Evolutionary conservation across 2,329 filamentous ascomycete species (phyloP).

Genomic region (Plenodomus lindquistii): DNA sequence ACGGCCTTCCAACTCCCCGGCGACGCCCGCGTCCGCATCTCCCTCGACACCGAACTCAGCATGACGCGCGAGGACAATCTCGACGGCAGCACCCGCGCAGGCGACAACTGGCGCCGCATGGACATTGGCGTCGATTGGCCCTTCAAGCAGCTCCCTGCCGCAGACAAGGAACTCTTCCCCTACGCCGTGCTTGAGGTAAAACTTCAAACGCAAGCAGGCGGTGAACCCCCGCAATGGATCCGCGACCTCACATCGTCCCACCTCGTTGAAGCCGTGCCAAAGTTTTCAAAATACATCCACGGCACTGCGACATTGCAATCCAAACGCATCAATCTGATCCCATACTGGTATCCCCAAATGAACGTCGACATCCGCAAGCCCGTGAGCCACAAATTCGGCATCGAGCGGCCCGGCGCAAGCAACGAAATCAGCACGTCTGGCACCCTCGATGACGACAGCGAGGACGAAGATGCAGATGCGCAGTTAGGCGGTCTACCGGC

Average conservation of each 20-base stretch:
- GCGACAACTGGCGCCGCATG: constrained; percentile 93
- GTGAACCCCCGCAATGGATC: constrained; percentile 96
- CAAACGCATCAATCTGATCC: constrained; percentile 81
- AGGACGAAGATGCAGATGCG: constrained; percentile 56
- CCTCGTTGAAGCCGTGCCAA: constrained; percentile 96
- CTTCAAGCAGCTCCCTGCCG: constrained; percentile 82
- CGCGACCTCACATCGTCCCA: constrained; percentile 90
- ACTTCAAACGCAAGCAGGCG: constrained; percentile 91
- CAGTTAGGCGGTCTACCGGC: constrained; percentile 19
- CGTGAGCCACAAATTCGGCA: constrained; percentile 84
- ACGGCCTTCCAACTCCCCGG: constrained; percentile 97
- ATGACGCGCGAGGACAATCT: constrained; percentile 96
- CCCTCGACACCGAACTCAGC: constrained; percentile 91
- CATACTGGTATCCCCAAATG: constrained; percentile 99
- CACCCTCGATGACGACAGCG: constrained; percentile 75
- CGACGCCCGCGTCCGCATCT: constrained; percentile 94
- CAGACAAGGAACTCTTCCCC: constrained; percentile 88
- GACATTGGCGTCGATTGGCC: constrained; percentile 97
- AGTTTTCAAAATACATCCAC: constrained; percentile 99
- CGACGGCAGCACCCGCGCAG: constrained; percentile 74
- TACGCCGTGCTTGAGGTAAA: constrained; percentile 98
- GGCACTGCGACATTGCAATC: constrained; percentile 88
- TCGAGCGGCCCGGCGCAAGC: constrained; percentile 76
- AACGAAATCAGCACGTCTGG: constrained; percentile 77
- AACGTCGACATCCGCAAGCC: constrained; percentile 96